Percentiles rank a stretch among this genome's conserved stretches.
Conservation (phyloP, 2,329 filamentous ascomycete genomes). For the Ascochyta pisi region DNA sequence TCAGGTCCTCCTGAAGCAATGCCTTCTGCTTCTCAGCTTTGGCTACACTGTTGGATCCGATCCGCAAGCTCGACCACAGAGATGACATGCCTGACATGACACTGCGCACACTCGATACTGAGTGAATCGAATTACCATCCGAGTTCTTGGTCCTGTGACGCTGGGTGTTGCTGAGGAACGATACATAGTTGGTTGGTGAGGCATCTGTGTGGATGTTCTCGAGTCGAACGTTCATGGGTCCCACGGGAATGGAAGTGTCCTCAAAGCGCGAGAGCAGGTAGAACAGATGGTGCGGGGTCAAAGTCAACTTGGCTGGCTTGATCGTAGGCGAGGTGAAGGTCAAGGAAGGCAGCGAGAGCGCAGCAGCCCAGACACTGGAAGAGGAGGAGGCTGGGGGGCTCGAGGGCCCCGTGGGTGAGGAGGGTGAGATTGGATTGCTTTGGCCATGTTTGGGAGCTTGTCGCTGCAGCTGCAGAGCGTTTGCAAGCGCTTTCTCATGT, state of each 20-base stretch:
- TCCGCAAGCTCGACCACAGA: conserved; percentile 86
- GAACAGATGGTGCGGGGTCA: conserved; percentile 96
- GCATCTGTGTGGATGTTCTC: conserved; percentile 92
- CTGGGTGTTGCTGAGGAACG: conserved; percentile 86
- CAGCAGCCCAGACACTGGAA: conserved; percentile 77
- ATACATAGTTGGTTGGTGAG: conserved; percentile 90
- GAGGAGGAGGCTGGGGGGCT: conserved; percentile 63
- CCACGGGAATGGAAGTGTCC: conserved; percentile 86
- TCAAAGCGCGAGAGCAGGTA: conserved; percentile 95
- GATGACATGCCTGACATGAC: conserved; percentile 97
- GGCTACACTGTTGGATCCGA: conserved; percentile 79
- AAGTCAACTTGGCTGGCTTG: conserved; percentile 88
- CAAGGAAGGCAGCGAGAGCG: conserved; percentile 84
- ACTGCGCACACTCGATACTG: conserved; percentile 94
- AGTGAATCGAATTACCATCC: conserved; percentile 90
- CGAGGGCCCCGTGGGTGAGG: conserved; percentile 46
- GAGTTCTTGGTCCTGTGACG: conserved; percentile 78
- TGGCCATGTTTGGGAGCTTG: conserved; percentile 73
- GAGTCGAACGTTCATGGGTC: conserved; percentile 93
- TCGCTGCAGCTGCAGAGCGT: conserved; percentile 86
- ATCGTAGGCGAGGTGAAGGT: conserved; percentile 83
- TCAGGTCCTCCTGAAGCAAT: conserved; percentile 84
- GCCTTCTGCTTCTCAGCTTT: conserved; percentile 88
- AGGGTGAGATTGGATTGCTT: conserved; percentile 43
- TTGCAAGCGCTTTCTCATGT: conserved; percentile 95